Conservation (phyloP, 345 rosid genomes). For the Orychophragmus violaceus region DNA sequence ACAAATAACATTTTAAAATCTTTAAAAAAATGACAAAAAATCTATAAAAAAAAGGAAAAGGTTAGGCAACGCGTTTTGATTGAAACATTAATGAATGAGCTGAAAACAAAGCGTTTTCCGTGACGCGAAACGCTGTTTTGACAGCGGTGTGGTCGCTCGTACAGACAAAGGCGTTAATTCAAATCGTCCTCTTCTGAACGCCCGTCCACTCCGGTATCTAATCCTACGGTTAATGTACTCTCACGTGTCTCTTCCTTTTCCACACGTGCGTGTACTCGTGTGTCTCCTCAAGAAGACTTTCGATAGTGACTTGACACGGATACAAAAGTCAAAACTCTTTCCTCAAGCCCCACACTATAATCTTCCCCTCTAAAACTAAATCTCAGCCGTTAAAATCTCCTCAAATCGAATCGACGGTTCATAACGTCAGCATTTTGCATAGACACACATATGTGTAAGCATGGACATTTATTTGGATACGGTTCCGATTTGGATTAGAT, state of each 20-base stretch:
- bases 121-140: constrained; percentile 24
- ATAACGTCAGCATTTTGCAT: constrained; percentile 8
- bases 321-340: constrained; percentile 37
- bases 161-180: constrained; percentile 34
- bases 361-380: neutral
- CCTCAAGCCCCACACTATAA: constrained; percentile 6
- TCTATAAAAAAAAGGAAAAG: neutral
- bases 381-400: constrained; percentile 35
- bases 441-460: constrained; percentile 10
- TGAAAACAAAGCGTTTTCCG: constrained; percentile 14
- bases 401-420: neutral
- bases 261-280: constrained; percentile 40
- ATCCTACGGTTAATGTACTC: constrained; percentile 37
- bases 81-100: neutral
- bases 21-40: neutral
- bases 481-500: too few relatives aligned
- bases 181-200: constrained; percentile 40
- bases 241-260: constrained; percentile 22
- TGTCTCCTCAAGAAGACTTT: constrained; percentile 31
- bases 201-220: constrained; percentile 27
- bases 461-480: too few relatives aligned
- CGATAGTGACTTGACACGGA: constrained; percentile 29
- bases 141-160: constrained; percentile 23
- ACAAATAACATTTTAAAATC: neutral
- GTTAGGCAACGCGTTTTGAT: neutral